A percentile compares a stretch with the other conserved stretches of the same genome.
phyloP scores from a whole-genome alignment of 768 basidiomycete genomes.

The Phylloporus arenicola region DNA sequence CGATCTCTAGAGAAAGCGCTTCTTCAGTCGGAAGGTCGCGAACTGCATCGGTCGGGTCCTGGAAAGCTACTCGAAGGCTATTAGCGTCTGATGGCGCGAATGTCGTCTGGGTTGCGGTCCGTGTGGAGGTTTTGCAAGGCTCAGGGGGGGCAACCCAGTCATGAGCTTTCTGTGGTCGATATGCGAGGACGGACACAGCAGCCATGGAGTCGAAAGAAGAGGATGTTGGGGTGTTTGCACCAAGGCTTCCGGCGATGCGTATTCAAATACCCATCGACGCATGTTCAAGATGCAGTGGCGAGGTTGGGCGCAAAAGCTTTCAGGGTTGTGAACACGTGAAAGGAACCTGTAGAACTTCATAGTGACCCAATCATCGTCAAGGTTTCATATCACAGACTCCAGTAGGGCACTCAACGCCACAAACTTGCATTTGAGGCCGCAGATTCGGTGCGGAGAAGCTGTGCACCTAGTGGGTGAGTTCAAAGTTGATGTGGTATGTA shows the following conservation, averaged over 20 bases:
- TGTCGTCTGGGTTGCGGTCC: not conserved
- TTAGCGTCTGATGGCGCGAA: not conserved
- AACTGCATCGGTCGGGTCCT: not conserved
- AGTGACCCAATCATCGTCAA: too few species aligned
- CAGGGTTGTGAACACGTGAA: conserved; percentile 5
- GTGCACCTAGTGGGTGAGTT: too few species aligned
- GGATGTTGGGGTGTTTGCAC: not conserved
- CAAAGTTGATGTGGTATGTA: too few species aligned
- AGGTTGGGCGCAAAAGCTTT: not conserved
- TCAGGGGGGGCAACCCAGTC: not conserved
- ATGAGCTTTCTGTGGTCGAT: not conserved
- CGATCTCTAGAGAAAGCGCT: conserved; percentile 13
- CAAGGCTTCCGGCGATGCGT: not conserved
- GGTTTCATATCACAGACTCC: not conserved
- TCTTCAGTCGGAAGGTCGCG: conserved; percentile 10
- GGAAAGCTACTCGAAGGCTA: not conserved
- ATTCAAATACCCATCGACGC: conserved; percentile 8
- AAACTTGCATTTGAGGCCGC: not conserved
- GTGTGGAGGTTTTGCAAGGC: not conserved
- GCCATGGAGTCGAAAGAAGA: conserved; percentile 4
- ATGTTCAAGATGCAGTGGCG: not conserved
- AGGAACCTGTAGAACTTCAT: too few species aligned
- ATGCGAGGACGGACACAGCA: not conserved
- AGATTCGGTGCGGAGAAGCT: too few species aligned
- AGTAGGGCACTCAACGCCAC: not conserved